Evolutionary conservation across 257 asterid species (phyloP).

Genomic region (Gentiana straminea): DNA sequence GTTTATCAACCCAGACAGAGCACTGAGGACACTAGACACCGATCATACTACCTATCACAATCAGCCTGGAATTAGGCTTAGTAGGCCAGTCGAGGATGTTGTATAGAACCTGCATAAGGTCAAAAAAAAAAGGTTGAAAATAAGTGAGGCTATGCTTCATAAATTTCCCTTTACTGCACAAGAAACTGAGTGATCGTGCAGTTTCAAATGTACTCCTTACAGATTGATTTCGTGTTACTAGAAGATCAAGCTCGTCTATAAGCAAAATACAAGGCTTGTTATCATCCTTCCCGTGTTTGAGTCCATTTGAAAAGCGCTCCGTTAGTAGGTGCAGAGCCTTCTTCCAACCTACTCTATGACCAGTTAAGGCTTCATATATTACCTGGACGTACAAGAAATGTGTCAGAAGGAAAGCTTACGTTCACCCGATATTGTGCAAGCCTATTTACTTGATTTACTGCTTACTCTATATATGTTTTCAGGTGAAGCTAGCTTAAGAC

Average conservation of each 20-base stretch:
- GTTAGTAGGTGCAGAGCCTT: conserved; percentile 78
- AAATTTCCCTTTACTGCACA: neutral
- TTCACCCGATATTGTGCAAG: conserved; percentile 1
- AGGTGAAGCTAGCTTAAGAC: conserved; percentile 93
- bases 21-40: conserved; percentile 3
- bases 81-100: conserved; percentile 98
- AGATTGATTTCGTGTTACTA: conserved; percentile 89
- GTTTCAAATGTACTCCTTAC: conserved; percentile 25
- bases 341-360: conserved; percentile 91
- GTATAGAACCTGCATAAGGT: conserved; percentile 63
- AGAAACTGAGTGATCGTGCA: neutral
- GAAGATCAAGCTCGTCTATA: conserved; percentile 89
- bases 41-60: conserved; percentile 62
- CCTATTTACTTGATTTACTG: neutral
- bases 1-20: neutral
- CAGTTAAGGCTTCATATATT: conserved; percentile 78
- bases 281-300: conserved; percentile 35
- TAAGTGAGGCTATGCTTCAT: conserved; percentile 1
- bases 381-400: conserved; percentile 43
- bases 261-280: conserved; percentile 81
- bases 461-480: conserved; percentile 83
- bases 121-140: neutral
- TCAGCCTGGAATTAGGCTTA: conserved; percentile 74
- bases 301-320: conserved; percentile 68
- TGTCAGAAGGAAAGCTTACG: conserved; percentile 4